Conservation (phyloP, 2,329 filamentous ascomycete species). For the Ambrosiella beaveri region DNA sequence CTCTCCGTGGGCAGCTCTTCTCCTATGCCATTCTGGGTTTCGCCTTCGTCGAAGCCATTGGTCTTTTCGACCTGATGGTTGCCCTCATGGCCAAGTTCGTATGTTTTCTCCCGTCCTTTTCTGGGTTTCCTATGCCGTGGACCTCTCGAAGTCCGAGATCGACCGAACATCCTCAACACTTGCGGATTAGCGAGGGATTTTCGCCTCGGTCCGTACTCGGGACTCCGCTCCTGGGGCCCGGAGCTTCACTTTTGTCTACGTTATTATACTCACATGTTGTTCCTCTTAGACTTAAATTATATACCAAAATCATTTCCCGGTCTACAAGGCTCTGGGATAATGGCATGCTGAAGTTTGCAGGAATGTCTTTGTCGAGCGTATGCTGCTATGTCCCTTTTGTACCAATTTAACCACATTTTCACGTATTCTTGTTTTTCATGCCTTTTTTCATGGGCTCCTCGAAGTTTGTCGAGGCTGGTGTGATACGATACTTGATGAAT, state of each 20-base stretch:
- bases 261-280: background rate
- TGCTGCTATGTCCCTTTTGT: slow-evolving; percentile 13
- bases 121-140: background rate
- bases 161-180: background rate
- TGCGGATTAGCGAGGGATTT: background rate
- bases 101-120: slow-evolving; percentile 22
- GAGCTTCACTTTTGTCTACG: no score
- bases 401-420: slow-evolving; percentile 14
- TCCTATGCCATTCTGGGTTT: slow-evolving; percentile 90
- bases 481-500: slow-evolving; percentile 7
- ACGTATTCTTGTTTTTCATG: slow-evolving; percentile 11
- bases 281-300: slow-evolving; percentile 13
- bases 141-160: background rate
- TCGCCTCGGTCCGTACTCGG: background rate
- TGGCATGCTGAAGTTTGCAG: slow-evolving; percentile 14
- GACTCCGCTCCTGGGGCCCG: background rate
- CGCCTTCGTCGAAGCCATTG: slow-evolving; percentile 85
- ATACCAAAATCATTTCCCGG: slow-evolving; percentile 14
- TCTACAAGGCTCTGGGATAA: slow-evolving; percentile 14
- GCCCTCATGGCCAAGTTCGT: slow-evolving; percentile 87
- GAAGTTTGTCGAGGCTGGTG: slow-evolving; percentile 2
- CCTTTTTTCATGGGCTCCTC: background rate
- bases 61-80: slow-evolving; percentile 82
- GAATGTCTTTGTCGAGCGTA: slow-evolving; percentile 13
- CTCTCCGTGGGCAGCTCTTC: slow-evolving; percentile 89